Base-by-base conservation (phyloP, 2,329 filamentous ascomycete genomes). In the Aspergillus neoniger region DNA sequence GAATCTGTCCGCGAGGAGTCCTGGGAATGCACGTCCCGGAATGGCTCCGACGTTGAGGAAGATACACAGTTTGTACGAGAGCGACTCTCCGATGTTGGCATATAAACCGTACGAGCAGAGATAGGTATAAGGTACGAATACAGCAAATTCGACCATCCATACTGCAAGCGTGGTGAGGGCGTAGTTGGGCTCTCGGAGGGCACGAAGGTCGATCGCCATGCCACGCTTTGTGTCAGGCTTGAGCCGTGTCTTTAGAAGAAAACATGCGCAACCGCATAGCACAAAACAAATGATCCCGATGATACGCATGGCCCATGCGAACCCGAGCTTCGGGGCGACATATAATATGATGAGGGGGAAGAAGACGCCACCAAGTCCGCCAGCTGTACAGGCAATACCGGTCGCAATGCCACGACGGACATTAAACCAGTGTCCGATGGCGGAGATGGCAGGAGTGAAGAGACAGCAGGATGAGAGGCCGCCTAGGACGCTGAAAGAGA, bases 61-160 rank as follows among this genome's bases (percentile, higher is more conserved):
- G 0, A 68, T 63, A 9, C 74, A 62, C 25, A 76, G 66, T 38
- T 67, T 38, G 41, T 75, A 76, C 2, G 72, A 64, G 8, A 75
- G 47, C 2, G 58, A 54, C 1, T 32, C 19, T 6, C 55, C 58
- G 8, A 67, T 58, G 2, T 70, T 64, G 0, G 70, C 70, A 14
- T 52, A 60, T 4, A 73, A 54, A 4, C 66, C 67, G 25, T 77
- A 74, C 3, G 69, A 71, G 2, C 68, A 63, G n/a, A 77, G 60
- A 59, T 77, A 77, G 7, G 70, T 69, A 23, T 70, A 61, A 1
- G 74, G 74, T 10, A 77, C 71, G 28, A 75, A 75, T 6, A 72
- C 68, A 0, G 69, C 73, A 50, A 74, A 72, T 49, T 75, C 72
- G 19, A 74, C 68, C 5, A 75, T 66, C 59, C 72, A 73, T 1